Percentiles rank a stretch among this genome's conserved stretches.
phyloP scores from a whole-genome alignment of 768 basidiomycete species.

The Suillus cothurnatus region DNA sequence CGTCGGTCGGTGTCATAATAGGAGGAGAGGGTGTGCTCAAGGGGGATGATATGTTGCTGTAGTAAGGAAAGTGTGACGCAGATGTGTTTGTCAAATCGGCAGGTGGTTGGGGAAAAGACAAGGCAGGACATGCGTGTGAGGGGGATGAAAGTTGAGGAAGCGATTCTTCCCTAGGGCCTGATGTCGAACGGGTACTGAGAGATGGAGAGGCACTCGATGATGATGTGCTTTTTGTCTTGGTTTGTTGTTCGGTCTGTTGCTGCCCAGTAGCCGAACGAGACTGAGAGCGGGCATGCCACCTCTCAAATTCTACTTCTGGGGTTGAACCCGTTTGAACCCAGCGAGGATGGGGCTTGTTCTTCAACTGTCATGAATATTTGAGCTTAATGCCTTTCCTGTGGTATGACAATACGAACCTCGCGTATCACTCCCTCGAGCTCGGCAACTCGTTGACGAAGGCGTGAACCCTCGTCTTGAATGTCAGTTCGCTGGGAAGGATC shows the following conservation, averaged over 20 bases:
- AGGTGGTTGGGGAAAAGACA: constrained; percentile 33
- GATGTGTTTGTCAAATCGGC: constrained; percentile 9
- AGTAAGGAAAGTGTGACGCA: constrained; percentile 18
- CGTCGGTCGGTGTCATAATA: constrained; percentile 49
- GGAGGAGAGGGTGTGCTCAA: constrained; percentile 34
- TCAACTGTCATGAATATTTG: constrained; percentile 45
- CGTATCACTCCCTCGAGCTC: constrained; percentile 84
- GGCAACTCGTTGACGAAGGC: constrained; percentile 73
- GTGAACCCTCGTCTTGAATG: constrained; percentile 61
- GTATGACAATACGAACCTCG: constrained; percentile 47
- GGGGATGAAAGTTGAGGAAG: constrained; percentile 25
- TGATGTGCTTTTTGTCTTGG: neutral
- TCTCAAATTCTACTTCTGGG: constrained; percentile 29
- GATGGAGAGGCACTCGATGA: constrained; percentile 7
- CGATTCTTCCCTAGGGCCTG: constrained; percentile 2
- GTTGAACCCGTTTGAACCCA: constrained; percentile 43
- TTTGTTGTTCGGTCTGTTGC: constrained; percentile 11
- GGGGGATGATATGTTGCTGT: constrained; percentile 23
- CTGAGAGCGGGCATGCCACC: constrained; percentile 22
- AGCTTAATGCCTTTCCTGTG: neutral
- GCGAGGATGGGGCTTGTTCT: constrained; percentile 72
- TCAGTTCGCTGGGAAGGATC: constrained; percentile 61
- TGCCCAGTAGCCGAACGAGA: constrained; percentile 22
- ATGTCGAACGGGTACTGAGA: constrained; percentile 7
- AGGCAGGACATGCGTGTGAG: constrained; percentile 33